Evolutionary conservation across 1,284 basidiomycete genomes (phyloP), one percentile per base, ranked within the genome.

Genomic region (Melampsora americana): DNA sequence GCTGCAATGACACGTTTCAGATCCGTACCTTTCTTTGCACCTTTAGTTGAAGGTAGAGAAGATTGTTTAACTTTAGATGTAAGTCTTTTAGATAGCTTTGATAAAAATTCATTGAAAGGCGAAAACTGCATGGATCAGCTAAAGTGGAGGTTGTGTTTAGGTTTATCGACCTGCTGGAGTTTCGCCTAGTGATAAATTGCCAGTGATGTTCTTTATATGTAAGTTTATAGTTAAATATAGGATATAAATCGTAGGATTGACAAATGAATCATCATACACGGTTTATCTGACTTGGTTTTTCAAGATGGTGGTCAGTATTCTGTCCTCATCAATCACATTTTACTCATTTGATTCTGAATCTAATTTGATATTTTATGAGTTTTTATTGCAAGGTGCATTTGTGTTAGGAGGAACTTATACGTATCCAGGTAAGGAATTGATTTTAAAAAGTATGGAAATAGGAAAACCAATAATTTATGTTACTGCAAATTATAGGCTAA

Each of bases 11-110:
- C 23, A n/a, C n/a, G n/a, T n/a, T n/a, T n/a, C n/a, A 65, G 28
- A 6, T 6, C 12, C 12, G 12, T 14, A 65, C 32, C 14, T 9
- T 65, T 30, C 48, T 46, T 73, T 30, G 50, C 35, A 66, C 23
- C 70, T 1, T 66, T 73, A 64, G 70, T 48, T 1, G 48, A 64
- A 16, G 72, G 72, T 48, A 46, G 53, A 46, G 72, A 75, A 39
- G 72, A 75, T 50, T 75, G 72, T 53, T 61, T 67, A n/a, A 75
- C 65, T 23, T 50, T 75, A 6, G 72, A 75, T 48, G 72, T 67
- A 53, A 67, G 53, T 26, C 66, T 78, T 6, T 23, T 61, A 48
- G 11, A 11, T 11, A 48, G 20, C 20, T 48, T 48, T 20, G 46
- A 11, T 20, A n/a, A n/a, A n/a, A n/a, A n/a, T n/a, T n/a, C n/a